Evolutionary conservation across 805 yeast species (phyloP), one percentile per base, ranked within the genome.

Genomic region (Nakazawaea ernobii): DNA sequence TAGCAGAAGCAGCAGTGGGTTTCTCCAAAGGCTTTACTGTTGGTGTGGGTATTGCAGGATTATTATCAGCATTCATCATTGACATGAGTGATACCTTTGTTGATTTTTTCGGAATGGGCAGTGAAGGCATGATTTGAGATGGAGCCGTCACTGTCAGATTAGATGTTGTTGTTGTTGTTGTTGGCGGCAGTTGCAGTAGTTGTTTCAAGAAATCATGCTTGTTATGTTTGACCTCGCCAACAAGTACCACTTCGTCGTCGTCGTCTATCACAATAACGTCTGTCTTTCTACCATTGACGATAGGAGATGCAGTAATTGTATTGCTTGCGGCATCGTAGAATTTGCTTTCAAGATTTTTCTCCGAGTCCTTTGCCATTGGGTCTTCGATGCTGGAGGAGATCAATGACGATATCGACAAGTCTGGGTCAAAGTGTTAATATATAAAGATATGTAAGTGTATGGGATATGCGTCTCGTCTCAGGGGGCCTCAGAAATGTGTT

Each of bases 271-370:
- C 24, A 5, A 45, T 20, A 10, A 39, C 35, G 14, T 38, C 35
- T n/a, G 39, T 39, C 9, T 39, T 39, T 17, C 14, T 32, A n/a
- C 28, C 29, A 17, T 37, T 37, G 5, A n/a, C 14, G 29, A 17
- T 39, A 13, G 42, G 38, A 8, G 39, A 38, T 6, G 36, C 26
- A 4, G 43, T 41, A 3, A 43, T 40, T 10, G 53, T 33, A 32
- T 52, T 50, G 10, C 49, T 52, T 28, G 52, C 51, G 2, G 57
- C 55, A 46, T 55, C 53, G 39, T 54, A 55, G 32, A 39, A 33
- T 30, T 33, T 39, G 28, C 14, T 15, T 20, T 9, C 28, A 35
- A 5, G n/a, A 42, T 24, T 15, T 36, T 24, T 4, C 28, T 28
- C 35, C 24, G 24, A 20, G 24, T 20, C 24, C 24, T 20, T 20